Evolutionary conservation across 2,329 filamentous ascomycete species (phyloP).

Genomic region (Exophiala bonariae): DNA sequence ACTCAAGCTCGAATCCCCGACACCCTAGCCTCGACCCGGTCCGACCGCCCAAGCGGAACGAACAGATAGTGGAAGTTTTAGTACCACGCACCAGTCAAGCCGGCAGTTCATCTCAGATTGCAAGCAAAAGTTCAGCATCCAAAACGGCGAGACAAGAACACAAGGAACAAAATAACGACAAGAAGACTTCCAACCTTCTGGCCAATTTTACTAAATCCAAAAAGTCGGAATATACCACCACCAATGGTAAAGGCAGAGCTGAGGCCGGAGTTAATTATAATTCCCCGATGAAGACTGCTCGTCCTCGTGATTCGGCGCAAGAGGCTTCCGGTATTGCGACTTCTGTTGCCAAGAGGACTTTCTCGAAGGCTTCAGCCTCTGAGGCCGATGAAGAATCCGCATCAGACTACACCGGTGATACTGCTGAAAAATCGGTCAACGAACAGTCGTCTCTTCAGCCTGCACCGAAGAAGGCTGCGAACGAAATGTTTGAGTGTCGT

Average conservation of each 20-base stretch:
- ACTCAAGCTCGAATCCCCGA: constrained; percentile 11
- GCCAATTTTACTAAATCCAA: constrained; percentile 2
- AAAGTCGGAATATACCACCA: constrained; percentile 14
- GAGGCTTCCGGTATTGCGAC: constrained; percentile 18
- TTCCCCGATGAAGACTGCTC: constrained; percentile 9
- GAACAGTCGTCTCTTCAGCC: not conserved
- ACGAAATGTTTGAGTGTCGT: constrained; percentile 7
- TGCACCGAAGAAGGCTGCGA: not conserved
- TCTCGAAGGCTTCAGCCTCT: not conserved
- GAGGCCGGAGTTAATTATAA: constrained; percentile 17
- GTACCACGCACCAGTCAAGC: constrained; percentile 15
- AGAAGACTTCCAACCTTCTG: too few relatives aligned
- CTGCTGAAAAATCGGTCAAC: not conserved
- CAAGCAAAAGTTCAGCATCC: not conserved
- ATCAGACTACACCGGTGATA: not conserved
- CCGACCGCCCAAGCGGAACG: constrained; percentile 2
- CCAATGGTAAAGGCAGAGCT: constrained; percentile 22
- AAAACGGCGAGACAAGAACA: too few relatives aligned
- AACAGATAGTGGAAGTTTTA: constrained; percentile 13
- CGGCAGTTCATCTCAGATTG: constrained; percentile 7
- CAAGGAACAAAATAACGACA: too few relatives aligned
- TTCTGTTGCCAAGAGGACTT: constrained; percentile 19
- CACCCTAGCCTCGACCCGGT: constrained; percentile 16
- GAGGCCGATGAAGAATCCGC: too few relatives aligned
- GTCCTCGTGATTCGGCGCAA: constrained; percentile 1